These are phyloP conservation scores for Suhomyces tanzawaensis DNA, from an alignment of 805 yeast species.

Conservation along the genomic window DNA sequence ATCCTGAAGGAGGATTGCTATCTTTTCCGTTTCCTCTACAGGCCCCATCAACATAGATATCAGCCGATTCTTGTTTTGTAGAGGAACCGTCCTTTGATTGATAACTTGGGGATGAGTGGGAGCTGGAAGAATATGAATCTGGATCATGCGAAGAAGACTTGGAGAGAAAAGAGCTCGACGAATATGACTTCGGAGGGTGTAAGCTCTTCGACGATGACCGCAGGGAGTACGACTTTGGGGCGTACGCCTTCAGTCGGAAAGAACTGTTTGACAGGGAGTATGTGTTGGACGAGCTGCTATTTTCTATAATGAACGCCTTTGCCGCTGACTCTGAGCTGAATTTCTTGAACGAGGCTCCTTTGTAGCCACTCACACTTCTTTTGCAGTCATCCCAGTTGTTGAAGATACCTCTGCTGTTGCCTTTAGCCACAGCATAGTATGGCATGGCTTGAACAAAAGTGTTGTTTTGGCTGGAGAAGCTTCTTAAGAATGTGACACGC, in stretches of 20 bases:
- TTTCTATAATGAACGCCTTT: neutral
- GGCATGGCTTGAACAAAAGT: constrained; percentile 12
- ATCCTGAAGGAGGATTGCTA: constrained; percentile 52
- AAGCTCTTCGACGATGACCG: neutral
- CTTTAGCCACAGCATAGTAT: constrained; percentile 41
- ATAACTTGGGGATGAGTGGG: neutral
- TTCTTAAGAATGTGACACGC: too few species aligned
- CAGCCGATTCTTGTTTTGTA: neutral
- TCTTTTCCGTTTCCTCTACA: constrained; percentile 55
- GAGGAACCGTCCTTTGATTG: neutral
- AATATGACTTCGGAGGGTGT: neutral
- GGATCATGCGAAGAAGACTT: neutral
- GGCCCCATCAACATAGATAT: constrained; percentile 84
- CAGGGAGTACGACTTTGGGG: neutral
- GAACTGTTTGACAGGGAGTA: neutral
- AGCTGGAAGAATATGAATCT: neutral
- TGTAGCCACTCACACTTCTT: constrained; percentile 51
- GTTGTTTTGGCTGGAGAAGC: neutral
- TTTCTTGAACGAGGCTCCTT: constrained; percentile 56
- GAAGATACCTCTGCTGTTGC: constrained; percentile 51
- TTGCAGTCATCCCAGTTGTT: constrained; percentile 57
- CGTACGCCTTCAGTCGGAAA: too few species aligned
- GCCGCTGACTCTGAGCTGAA: constrained; percentile 54
- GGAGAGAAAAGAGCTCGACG: too few species aligned
- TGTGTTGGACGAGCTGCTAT: neutral